Conservation (phyloP, 257 asterid genomes). For the Fraxinus excelsior region DNA sequence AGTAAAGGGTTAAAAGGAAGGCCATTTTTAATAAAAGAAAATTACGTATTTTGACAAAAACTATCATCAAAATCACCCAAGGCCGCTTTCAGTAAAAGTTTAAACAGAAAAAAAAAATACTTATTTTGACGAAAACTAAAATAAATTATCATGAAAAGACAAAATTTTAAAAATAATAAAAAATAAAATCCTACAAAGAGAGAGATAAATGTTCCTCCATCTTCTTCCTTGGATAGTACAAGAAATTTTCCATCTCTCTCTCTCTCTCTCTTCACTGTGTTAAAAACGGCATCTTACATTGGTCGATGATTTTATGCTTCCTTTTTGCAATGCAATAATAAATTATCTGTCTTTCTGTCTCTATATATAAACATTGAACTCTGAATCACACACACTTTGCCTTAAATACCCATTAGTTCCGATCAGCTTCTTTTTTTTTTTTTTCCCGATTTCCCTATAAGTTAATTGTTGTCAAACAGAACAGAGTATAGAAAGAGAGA, state of each 20-base stretch:
- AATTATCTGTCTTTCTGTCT: conserved; percentile 4
- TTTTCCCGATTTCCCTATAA: not conserved
- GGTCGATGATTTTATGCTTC: conserved; percentile 14
- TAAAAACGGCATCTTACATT: not conserved
- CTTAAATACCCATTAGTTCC: not conserved
- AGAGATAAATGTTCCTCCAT: not conserved
- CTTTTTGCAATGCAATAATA: conserved; percentile 17
- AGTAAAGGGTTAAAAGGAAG: no score
- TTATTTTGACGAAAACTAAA: no score
- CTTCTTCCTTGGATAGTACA: not conserved
- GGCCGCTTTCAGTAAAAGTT: no score
- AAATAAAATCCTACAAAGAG: not conserved
- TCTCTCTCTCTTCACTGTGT: not conserved
- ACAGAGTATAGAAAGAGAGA: conserved; percentile 1
- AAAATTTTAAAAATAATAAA: conserved; percentile 11
- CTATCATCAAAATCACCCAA: no score
- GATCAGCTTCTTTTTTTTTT: not conserved
- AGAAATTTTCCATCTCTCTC: not conserved
- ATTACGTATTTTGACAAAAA: no score
- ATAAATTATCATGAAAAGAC: not conserved
- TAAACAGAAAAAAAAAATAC: no score
- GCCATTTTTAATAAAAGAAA: no score
- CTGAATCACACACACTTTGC: not conserved
- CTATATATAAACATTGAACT: not conserved
- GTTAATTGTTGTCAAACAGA: not conserved